Evolutionary conservation across 352 stramenopile species (phyloP).

Genomic region (Pythium myriotylum): DNA sequence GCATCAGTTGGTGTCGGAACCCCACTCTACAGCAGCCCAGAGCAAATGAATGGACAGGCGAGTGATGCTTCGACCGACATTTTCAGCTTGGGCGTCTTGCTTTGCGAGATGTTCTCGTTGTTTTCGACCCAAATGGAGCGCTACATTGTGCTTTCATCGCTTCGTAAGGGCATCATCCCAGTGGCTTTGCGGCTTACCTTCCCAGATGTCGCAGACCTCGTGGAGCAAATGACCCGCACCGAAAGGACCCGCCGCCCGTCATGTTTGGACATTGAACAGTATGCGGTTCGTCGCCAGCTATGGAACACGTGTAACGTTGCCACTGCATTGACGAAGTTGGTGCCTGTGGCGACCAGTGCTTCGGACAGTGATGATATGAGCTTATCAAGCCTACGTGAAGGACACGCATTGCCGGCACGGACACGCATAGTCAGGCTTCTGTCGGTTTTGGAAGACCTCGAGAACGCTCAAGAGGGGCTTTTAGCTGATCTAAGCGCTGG

Average conservation of each 20-base stretch:
- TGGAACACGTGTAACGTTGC: conserved; percentile 10
- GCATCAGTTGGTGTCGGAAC: conserved; percentile 79
- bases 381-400: too few species aligned
- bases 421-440: background rate
- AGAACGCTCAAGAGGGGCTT: background rate
- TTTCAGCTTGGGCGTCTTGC: conserved; percentile 71
- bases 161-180: conserved; percentile 47
- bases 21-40: conserved; percentile 73
- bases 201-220: conserved; percentile 46
- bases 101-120: conserved; percentile 75
- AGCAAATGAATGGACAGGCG: conserved; percentile 54
- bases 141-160: conserved; percentile 52
- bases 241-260: conserved; percentile 45
- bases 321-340: conserved; percentile 1
- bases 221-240: conserved; percentile 52
- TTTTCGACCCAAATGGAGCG: conserved; percentile 86
- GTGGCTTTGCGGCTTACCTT: conserved; percentile 33
- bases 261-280: conserved; percentile 52
- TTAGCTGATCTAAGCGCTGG: background rate
- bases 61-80: conserved; percentile 64
- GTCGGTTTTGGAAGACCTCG: background rate
- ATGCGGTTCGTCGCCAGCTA: conserved; percentile 8
- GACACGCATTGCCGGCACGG: background rate
- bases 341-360: background rate
- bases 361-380: too few species aligned